phyloP scores from a whole-genome alignment of 768 basidiomycete genomes.

The Candolleomyces efflorescens region DNA sequence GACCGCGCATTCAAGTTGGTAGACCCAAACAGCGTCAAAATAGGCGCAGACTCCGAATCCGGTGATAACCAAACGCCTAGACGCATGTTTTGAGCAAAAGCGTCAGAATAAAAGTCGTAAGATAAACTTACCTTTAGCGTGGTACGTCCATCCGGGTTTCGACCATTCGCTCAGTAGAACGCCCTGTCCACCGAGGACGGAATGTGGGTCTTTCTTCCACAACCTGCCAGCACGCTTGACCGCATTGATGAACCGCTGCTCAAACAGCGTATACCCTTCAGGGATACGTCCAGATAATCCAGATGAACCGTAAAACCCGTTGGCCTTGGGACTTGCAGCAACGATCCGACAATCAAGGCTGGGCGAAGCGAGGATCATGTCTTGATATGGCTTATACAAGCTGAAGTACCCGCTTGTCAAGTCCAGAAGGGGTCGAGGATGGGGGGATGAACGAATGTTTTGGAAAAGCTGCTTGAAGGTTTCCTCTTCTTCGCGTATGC shows the following conservation, averaged over 20 bases:
- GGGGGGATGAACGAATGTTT: slow-evolving; percentile 26
- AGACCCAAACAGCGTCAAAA: slow-evolving; percentile 86
- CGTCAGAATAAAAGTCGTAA: neutral
- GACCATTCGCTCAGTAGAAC: slow-evolving; percentile 87
- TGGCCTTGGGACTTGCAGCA: slow-evolving; percentile 87
- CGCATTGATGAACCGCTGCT: slow-evolving; percentile 76
- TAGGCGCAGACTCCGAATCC: slow-evolving; percentile 42
- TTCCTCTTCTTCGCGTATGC: slow-evolving; percentile 80
- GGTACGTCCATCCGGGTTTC: slow-evolving; percentile 91
- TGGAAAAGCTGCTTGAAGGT: slow-evolving; percentile 55
- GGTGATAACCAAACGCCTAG: slow-evolving; percentile 85
- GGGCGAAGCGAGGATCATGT: slow-evolving; percentile 55
- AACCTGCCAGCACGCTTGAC: slow-evolving; percentile 43
- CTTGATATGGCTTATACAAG: slow-evolving; percentile 75
- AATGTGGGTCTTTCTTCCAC: slow-evolving; percentile 24
- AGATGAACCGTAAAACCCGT: slow-evolving; percentile 88
- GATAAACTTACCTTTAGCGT: slow-evolving; percentile 77
- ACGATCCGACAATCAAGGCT: slow-evolving; percentile 67
- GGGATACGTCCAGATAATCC: slow-evolving; percentile 93
- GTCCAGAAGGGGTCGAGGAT: slow-evolving; percentile 51
- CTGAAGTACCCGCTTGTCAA: slow-evolving; percentile 97
- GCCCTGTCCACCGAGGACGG: slow-evolving; percentile 28
- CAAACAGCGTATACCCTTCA: slow-evolving; percentile 88
- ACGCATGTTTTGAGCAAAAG: neutral
- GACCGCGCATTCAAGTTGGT: slow-evolving; percentile 94